Evolutionary conservation across 441 rosid species (phyloP).

Genomic region (Brassica hybrid): DNA sequence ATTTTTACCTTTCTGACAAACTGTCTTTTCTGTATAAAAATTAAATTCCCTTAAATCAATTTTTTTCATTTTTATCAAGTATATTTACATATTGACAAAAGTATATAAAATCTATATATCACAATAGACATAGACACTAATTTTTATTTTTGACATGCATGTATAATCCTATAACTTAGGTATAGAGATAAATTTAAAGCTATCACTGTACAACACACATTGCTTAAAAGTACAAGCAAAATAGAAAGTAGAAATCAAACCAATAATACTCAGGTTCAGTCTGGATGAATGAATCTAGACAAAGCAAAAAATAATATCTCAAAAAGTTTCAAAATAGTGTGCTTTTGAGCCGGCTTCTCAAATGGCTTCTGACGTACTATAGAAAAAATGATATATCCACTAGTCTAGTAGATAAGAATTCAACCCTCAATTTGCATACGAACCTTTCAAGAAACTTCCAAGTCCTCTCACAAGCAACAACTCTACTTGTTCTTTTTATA

Average conservation of each 20-base stretch:
- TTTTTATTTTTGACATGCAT: neutral
- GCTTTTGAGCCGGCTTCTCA: conserved; percentile 16
- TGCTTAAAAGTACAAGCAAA: neutral
- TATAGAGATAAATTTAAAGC: neutral
- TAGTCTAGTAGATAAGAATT: conserved; percentile 6
- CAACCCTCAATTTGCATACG: conserved; percentile 22
- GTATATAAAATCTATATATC: too few species aligned
- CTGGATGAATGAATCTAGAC: conserved; percentile 6
- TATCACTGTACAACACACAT: too few species aligned
- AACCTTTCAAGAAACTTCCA: conserved; percentile 23
- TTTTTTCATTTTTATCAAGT: neutral
- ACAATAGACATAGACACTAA: neutral
- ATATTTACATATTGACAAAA: neutral
- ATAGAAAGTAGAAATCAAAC: neutral
- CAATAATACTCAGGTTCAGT: neutral
- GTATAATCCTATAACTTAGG: too few species aligned
- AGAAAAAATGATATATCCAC: conserved; percentile 13
- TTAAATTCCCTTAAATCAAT: neutral
- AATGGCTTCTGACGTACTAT: neutral
- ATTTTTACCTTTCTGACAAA: neutral
- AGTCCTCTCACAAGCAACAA: conserved; percentile 2
- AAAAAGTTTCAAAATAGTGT: neutral
- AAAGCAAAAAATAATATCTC: neutral
- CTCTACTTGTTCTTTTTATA: conserved; percentile 2
- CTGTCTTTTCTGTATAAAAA: neutral